Evolutionary conservation across 2,329 filamentous ascomycete species (phyloP), one percentile per base, ranked within the genome.

Genomic region (Eurotiales sp.): DNA sequence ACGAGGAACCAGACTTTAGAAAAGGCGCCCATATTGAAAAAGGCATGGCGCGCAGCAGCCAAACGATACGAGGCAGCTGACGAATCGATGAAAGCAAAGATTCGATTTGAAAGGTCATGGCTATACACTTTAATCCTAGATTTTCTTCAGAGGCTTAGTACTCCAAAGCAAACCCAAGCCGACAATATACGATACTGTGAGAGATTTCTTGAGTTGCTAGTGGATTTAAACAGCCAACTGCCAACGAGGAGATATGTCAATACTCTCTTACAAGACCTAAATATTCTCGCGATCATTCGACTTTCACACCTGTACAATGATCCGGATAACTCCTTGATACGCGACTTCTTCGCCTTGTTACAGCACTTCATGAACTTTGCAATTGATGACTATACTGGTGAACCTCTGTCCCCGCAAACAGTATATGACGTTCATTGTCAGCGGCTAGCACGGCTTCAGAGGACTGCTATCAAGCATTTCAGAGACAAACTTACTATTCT

Each of bases 161-260:
- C 77, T 3, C 25, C 61, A 11, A 68, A 68, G 14, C 65, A 67
- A 46, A 59, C 64, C 17, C 60, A 63, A 51, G 56, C 69, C 70
- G 86, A 90, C 27, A 84, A 87, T 58, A 67, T 90, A 17, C 72
- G 83, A 2, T 99, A 96, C 69, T 95, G 90, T 66, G 92, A 97
- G 69, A 83, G 91, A n/a, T 92, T 97, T 56, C 72, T 93, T 46
- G 93, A 99, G 69, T 86, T 99, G 46, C 76, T 99, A 43, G 86
- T 87, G 8, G 93, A 99, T 65, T 74, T 99, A 17, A 84, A 95
- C 67, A 96, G 92, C 62, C 93, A 99, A 67, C 76, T 97, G 43
- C 93, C 93, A 0, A 99, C 95, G 3, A 80, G 93, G 60, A 84
- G 93, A 68, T 97, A 97, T 66, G 88, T 95, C 65, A 96, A 96